phyloP scores from a whole-genome alignment of 163 green algal species.

The Scenedesmus sp. region DNA sequence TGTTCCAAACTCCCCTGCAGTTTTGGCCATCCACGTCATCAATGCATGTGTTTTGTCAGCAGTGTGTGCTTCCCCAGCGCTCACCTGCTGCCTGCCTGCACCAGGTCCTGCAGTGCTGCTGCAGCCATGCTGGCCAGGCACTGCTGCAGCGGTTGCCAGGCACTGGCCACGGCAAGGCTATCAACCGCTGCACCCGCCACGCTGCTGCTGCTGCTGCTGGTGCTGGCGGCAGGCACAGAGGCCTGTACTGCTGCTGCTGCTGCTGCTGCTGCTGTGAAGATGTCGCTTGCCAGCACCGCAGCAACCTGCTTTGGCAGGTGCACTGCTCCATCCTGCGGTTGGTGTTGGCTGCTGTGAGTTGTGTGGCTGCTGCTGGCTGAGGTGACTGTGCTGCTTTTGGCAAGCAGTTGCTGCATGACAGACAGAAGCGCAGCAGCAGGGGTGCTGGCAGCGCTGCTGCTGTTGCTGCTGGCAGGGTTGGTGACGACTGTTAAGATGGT shows the following conservation, averaged over 20 bases:
- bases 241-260: not conserved
- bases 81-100: not conserved
- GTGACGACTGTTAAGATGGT: not conserved
- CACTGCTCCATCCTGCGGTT: not conserved
- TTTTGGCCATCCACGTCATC: no score
- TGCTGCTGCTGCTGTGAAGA: not conserved
- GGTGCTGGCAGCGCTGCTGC: not conserved
- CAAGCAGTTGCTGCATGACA: not conserved
- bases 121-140: not conserved
- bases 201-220: constrained; percentile 1
- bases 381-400: not conserved
- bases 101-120: not conserved
- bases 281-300: not conserved
- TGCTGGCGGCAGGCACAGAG: not conserved
- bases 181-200: not conserved
- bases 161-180: not conserved
- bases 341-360: not conserved
- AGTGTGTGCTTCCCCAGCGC: not conserved
- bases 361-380: not conserved
- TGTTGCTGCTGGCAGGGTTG: not conserved
- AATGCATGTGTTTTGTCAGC: not conserved
- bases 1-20: not conserved
- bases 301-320: not conserved
- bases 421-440: not conserved
- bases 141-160: constrained; percentile 14